These are phyloP conservation scores for Peronospora destructor DNA, from an alignment of 352 stramenopile species.

Conservation along the genomic window DNA sequence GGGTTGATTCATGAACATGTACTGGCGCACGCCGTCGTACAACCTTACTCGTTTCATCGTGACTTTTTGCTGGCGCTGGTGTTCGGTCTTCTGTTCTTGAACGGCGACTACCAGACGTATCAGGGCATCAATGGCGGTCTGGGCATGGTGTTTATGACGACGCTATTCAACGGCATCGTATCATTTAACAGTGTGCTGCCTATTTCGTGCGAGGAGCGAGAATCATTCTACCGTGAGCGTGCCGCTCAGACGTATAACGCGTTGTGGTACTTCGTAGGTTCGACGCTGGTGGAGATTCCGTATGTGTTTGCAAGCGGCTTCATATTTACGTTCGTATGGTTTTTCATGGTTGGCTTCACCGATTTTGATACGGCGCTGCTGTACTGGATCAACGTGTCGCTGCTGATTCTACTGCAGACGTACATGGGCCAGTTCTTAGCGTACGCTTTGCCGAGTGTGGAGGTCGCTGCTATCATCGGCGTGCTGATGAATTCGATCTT, in stretches of 20 bases:
- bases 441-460: slow-evolving; percentile 3
- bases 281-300: slow-evolving; percentile 79
- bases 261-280: slow-evolving; percentile 73
- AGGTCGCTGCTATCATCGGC: slow-evolving; percentile 20
- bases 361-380: slow-evolving; percentile 25
- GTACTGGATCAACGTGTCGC: slow-evolving; percentile 31
- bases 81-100: slow-evolving; percentile 61
- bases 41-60: slow-evolving; percentile 62
- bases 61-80: slow-evolving; percentile 22
- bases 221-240: slow-evolving; percentile 82
- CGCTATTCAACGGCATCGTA: slow-evolving; percentile 75
- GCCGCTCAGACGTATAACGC: slow-evolving; percentile 86
- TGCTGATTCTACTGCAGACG: slow-evolving; percentile 31
- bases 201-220: slow-evolving; percentile 20
- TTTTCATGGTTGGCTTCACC: slow-evolving; percentile 37
- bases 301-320: slow-evolving; percentile 37
- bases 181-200: slow-evolving; percentile 29
- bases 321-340: slow-evolving; percentile 35
- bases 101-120: slow-evolving; percentile 34
- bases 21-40: slow-evolving; percentile 86
- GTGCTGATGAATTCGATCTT: slow-evolving; percentile 24
- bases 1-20: slow-evolving; percentile 51
- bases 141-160: slow-evolving; percentile 39
- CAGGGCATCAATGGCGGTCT: slow-evolving; percentile 32
- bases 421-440: slow-evolving; percentile 33